Base-by-base conservation (phyloP, 169 alveolate species). In the Eimeria nieschulzi region DNA sequence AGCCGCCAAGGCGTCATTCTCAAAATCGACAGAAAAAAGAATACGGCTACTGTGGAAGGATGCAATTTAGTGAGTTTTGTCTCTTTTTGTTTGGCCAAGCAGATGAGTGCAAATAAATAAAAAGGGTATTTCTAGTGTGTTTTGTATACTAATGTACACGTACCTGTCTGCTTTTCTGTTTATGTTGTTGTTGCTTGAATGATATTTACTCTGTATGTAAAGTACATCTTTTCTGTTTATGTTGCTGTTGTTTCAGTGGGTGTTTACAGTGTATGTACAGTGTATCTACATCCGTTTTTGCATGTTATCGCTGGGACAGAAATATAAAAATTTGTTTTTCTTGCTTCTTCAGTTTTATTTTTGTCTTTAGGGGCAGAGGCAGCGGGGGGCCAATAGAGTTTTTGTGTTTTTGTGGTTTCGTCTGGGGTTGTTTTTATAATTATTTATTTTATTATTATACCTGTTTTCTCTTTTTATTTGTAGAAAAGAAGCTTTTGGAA, bases 31-130 rank as follows among this genome's bases (percentile, higher is more conserved):
- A 83, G 96, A 26, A 95, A 94, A 88, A 97, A 92, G 51, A 97
- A 97, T 83, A 94, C 95, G 19, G 97, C 95, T 26, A 91, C 95
- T 46, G 99, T 97, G 26, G 96, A 96, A 56, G 98, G 98, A 53
- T 96, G 98, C 87, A 97, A 97, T 73, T 93, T 97, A 98, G 94
- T 78, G 33, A 59, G 33, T 55, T 7, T 23, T 26, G 15, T 23
- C 0, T 23, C 0, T 21, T 21, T 10, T 33, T 80, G 19, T 19
- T 33, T 33, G 3, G 46, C 46, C 46, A 17, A 68, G 46, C 8
- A 17, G 23, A 26, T 68, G 13, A 21, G 12, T 66, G n/a, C 78
- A 10, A 26, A 19, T 25, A 10, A n/a, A n/a, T 3, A 2, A n/a
- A 26, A n/a, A n/a, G 12, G 23, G 13, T n/a, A 6, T 25, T 68